These are phyloP conservation scores for Mycosphaerelloides madeirae DNA, from an alignment of 2,329 filamentous ascomycete species.

Conservation along the genomic window DNA sequence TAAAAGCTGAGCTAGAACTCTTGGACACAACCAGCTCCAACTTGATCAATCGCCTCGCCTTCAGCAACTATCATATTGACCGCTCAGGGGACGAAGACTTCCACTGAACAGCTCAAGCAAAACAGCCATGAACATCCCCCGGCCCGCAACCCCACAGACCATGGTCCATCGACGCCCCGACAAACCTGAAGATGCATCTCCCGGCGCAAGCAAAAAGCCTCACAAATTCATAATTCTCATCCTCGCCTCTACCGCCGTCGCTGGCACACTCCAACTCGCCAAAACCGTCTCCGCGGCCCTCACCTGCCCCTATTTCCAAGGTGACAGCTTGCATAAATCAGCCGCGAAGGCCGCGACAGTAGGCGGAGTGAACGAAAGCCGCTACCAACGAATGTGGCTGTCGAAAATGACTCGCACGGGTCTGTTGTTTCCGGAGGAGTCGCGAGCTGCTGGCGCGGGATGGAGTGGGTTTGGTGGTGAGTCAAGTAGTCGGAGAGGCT, in stretches of 20 bases:
- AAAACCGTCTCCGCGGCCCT: constrained; percentile 3
- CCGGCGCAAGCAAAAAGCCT: not conserved
- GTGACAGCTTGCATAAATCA: constrained; percentile 11
- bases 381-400: constrained; percentile 14
- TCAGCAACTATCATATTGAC: too few species aligned
- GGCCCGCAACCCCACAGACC: constrained; percentile 9
- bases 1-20: too few species aligned
- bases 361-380: constrained; percentile 3
- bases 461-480: constrained; percentile 9
- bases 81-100: too few species aligned
- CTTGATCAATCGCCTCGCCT: too few species aligned
- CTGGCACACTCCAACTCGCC: constrained; percentile 8
- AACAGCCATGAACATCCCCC: not conserved
- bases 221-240: constrained; percentile 8
- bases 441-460: constrained; percentile 5
- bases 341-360: constrained; percentile 11
- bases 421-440: constrained; percentile 10
- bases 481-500: constrained; percentile 8
- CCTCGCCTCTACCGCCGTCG: constrained; percentile 3
- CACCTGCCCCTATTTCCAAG: constrained; percentile 7
- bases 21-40: too few species aligned
- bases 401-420: constrained; percentile 13
- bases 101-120: not conserved
- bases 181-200: constrained; percentile 1
- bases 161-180: constrained; percentile 10